Conservation (phyloP, 257 asterid species). For the Solanum bulbocastanum region DNA sequence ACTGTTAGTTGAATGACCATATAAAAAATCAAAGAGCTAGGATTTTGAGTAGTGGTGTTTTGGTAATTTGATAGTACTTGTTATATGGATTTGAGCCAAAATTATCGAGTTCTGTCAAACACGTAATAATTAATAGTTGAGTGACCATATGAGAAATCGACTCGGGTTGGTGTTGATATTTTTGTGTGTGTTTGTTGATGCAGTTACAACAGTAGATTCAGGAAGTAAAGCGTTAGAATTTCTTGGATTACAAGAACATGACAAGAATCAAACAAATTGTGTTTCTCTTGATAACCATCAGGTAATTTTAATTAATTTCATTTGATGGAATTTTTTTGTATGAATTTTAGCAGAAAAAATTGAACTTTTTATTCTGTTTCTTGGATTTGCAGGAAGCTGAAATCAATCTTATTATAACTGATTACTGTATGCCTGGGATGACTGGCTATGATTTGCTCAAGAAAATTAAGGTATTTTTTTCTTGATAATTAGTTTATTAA, state of each 20-base stretch:
- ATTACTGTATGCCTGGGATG: conserved; percentile 32
- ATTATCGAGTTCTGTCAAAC: neutral
- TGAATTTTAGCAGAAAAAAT: neutral
- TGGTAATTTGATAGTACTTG: neutral
- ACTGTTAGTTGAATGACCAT: neutral
- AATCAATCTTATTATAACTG: conserved; percentile 20
- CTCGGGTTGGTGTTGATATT: neutral
- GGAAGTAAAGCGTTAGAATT: conserved; percentile 53
- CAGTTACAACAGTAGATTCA: conserved; percentile 63
- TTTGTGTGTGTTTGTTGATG: neutral
- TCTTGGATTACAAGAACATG: conserved; percentile 37
- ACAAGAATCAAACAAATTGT: conserved; percentile 10
- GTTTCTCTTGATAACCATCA: conserved; percentile 28
- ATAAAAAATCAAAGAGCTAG: neutral
- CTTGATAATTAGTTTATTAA: neutral
- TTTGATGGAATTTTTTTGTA: neutral
- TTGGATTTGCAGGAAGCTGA: conserved; percentile 8
- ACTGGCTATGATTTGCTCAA: conserved; percentile 28
- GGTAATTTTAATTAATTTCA: conserved; percentile 1
- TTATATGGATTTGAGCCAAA: neutral
- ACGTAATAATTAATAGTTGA: neutral
- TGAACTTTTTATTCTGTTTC: neutral
- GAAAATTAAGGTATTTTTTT: conserved; percentile 9
- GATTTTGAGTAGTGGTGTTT: neutral
- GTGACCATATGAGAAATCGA: neutral